Percentiles rank a stretch among this genome's conserved stretches.
These are phyloP conservation scores for Lolium rigidum DNA, from an alignment of 176 grass and related monocot genomes.

Conservation along the genomic window DNA sequence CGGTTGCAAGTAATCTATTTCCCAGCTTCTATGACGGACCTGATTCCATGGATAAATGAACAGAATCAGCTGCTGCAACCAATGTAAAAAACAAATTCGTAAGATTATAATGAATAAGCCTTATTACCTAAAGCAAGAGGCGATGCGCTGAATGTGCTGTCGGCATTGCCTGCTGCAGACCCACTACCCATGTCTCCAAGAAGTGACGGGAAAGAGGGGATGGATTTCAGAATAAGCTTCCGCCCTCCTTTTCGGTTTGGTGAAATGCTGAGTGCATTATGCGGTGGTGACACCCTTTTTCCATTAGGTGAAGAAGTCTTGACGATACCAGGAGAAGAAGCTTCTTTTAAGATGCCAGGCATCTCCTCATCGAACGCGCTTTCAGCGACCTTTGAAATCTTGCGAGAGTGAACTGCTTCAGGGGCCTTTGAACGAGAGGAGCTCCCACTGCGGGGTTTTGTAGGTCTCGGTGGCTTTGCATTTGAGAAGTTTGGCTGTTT, in stretches of 20 bases:
- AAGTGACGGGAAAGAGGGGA: constrained; percentile 90
- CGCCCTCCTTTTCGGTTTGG: constrained; percentile 78
- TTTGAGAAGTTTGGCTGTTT: constrained; percentile 76
- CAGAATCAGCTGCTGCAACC: constrained; percentile 39
- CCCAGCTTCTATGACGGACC: constrained; percentile 44
- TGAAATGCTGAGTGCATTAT: constrained; percentile 53
- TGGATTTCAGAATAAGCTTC: constrained; percentile 95
- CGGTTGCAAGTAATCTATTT: constrained; percentile 5
- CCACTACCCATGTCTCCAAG: constrained; percentile 43
- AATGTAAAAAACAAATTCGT: constrained; percentile 14
- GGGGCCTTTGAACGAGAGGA: constrained; percentile 59
- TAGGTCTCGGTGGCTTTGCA: constrained; percentile 76
- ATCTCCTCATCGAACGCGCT: constrained; percentile 53
- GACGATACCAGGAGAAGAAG: constrained; percentile 53
- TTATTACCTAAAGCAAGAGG: constrained; percentile 69
- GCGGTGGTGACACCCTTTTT: constrained; percentile 92
- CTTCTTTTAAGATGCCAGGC: constrained; percentile 52
- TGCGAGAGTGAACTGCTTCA: constrained; percentile 33
- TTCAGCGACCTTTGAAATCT: constrained; percentile 42
- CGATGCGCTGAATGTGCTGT: constrained; percentile 49
- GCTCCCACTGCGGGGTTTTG: constrained; percentile 53
- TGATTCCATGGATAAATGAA: constrained; percentile 30
- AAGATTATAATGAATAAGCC: constrained; percentile 1
- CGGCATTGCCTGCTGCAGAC: constrained; percentile 43
- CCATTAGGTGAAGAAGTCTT: constrained; percentile 92